Evolutionary conservation across 2,329 filamentous ascomycete species (phyloP).

Genomic region (Chalara sp.): DNA sequence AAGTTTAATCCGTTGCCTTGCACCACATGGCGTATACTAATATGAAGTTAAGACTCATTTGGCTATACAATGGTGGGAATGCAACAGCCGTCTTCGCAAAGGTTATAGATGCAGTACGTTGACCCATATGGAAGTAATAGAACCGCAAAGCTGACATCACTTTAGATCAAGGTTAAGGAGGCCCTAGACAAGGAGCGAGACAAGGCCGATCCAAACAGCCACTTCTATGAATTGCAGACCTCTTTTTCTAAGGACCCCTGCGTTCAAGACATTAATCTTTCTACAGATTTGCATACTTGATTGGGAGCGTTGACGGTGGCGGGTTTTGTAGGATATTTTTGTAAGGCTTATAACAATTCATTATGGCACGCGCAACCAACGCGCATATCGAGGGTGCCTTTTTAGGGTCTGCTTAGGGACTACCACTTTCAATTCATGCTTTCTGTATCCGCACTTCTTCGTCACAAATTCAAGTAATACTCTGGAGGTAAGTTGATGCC

Average conservation of each 20-base stretch:
- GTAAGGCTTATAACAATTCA: no score
- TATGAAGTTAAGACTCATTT: slow-evolving; percentile 8
- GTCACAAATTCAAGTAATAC: no score
- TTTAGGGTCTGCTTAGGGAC: no score
- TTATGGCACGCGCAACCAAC: no score
- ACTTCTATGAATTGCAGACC: slow-evolving; percentile 4
- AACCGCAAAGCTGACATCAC: neutral
- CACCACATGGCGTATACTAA: neutral
- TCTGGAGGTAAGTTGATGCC: no score
- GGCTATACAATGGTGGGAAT: slow-evolving; percentile 27
- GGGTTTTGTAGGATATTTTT: no score
- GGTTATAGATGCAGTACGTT: slow-evolving; percentile 15
- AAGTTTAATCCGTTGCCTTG: neutral
- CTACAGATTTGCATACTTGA: neutral
- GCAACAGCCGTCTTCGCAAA: slow-evolving; percentile 25
- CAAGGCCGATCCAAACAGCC: neutral
- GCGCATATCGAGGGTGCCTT: no score
- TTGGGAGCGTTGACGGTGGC: no score
- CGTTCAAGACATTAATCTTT: neutral
- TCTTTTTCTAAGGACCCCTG: slow-evolving; percentile 10
- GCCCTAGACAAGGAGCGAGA: slow-evolving; percentile 15
- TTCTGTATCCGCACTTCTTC: no score
- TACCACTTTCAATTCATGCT: no score
- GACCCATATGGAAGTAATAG: neutral
- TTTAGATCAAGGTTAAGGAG: slow-evolving; percentile 17